Evolutionary conservation across 768 basidiomycete species (phyloP), one percentile per base, ranked within the genome.

Genomic region (Chalciporus pseudorubinellus): DNA sequence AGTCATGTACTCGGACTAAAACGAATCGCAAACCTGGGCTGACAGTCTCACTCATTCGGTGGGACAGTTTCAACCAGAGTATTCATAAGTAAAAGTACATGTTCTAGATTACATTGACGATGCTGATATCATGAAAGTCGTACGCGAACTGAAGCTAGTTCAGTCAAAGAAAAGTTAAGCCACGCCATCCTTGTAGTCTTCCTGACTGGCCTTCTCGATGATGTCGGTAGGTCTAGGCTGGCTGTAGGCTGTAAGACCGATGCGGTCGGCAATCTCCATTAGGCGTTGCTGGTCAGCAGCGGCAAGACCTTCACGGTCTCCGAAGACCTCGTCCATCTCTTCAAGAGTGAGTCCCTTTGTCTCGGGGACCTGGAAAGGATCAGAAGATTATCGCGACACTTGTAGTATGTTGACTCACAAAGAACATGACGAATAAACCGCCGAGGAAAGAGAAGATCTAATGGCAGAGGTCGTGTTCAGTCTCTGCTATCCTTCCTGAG

Each of bases 271-370:
- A 52, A 89, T 87, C 16, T 68, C 70, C 24, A 63, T 66, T 49
- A 76, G 72, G 47, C 77, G 72, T 44, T 69, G 67, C 55, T 75
- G 72, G 64, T 91, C 89, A 16, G 80, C 78, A 11, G 72, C 72
- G 1, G 78, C 82, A 40, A 84, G 68, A 31, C 80, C 80, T 42
- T 64, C 66, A 9, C 70, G 72, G 46, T 79, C 80, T 28, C 84
- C 83, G 65, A 92, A 92, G 18, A 87, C 79, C 24, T 80, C 79
- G 66, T 92, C 89, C 81, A 90, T 87, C 66, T 91, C 86, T 62
- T 91, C 88, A 41, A 90, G 73, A 3, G 81, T 79, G 4, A 86
- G 73, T 28, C 81, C 83, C 70, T 87, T 87, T 14, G 84, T 87
- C 70, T 87, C 84, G n/a, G 85, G 85, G 2, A 83, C 79, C 80